Base-by-base conservation (phyloP, 371 early-diverging fungal genomes). In the Mortierella sp. region DNA sequence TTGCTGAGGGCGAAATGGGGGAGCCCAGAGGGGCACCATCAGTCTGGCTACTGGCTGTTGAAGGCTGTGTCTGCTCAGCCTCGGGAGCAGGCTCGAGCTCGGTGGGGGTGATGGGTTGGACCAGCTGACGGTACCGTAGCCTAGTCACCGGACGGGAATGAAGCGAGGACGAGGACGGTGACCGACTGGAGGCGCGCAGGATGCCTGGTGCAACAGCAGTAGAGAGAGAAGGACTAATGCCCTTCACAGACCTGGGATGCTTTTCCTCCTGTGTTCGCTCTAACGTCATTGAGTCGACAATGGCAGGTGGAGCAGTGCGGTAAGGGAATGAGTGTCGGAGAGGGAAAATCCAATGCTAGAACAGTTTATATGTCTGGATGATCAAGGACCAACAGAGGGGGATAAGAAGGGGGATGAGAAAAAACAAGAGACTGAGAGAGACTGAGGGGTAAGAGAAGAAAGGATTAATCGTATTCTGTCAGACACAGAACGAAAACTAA, bases 61-160 rank as follows among this genome's bases (percentile, higher is more conserved):
- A n/a, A 21, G 41, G 19, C 11, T 19, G 28, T n/a, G 19, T 52
- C 47, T 44, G 23, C 21, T 30, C 31, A 1, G 28, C 46, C 4
- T 62, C 63, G 30, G 53, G 67, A 34, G 46, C 39, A 23, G 51
- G 56, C 26, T 73, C 76, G 39, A 64, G 60, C 27, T 63, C 64
- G 55, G 75, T 75, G 0, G 75, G 75, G 17, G 69, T 68, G 37
- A 75, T 53, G 43, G 75, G 75, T 31, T 63, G 68, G 43, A 75
- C 60, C 37, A 68, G 46, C 46, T 75, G 68, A 11, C 75, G 75
- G 30, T 64, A 56, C 30, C 75, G 75, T 31, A 75, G 64, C 42
- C 49, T 68, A 6, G 75, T 75, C 56, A 37, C 32, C 5, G 60
- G 51, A 3, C 55, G 63, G 24, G 54, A 28, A 31, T 37, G 47